Evolutionary conservation across 257 asterid species (phyloP).

Genomic region (Craterostigma plantagineum): DNA sequence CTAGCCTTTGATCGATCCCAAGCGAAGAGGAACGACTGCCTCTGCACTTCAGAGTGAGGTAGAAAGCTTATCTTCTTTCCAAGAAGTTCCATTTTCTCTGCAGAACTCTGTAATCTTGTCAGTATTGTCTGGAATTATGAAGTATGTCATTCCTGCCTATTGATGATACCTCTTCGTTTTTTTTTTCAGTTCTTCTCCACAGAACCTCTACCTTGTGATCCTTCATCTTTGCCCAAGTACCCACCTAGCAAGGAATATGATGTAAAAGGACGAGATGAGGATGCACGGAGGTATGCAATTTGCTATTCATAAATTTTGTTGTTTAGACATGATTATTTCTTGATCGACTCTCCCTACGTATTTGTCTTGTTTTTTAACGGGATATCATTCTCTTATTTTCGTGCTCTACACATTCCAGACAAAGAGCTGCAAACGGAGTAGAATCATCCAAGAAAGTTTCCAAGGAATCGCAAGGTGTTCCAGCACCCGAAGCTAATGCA

Average conservation of each 20-base stretch:
- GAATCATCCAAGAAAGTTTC: constrained; percentile 31
- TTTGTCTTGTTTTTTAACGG: neutral
- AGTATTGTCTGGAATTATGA: too few relatives aligned
- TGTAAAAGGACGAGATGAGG: constrained; percentile 46
- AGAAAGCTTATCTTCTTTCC: constrained; percentile 7
- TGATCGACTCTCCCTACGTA: neutral
- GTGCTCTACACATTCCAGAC: constrained; percentile 20
- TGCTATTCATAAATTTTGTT: too few relatives aligned
- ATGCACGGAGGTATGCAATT: constrained; percentile 38
- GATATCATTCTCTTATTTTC: neutral
- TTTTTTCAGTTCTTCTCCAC: constrained; percentile 46
- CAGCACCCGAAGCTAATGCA: constrained; percentile 56
- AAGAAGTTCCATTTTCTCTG: constrained; percentile 6
- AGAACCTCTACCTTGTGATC: constrained; percentile 69
- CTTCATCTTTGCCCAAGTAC: constrained; percentile 52
- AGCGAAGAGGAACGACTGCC: constrained; percentile 44
- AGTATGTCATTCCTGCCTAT: neutral
- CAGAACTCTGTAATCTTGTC: constrained; percentile 23
- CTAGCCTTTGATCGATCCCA: constrained; percentile 85
- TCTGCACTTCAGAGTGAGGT: constrained; percentile 72
- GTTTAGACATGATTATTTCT: neutral
- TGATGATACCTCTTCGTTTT: constrained; percentile 16
- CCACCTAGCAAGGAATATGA: constrained; percentile 77
- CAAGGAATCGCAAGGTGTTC: constrained; percentile 36
- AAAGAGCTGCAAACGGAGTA: constrained; percentile 32